Conservation (phyloP, 345 rosid species). For the Lepidium aucheri region DNA sequence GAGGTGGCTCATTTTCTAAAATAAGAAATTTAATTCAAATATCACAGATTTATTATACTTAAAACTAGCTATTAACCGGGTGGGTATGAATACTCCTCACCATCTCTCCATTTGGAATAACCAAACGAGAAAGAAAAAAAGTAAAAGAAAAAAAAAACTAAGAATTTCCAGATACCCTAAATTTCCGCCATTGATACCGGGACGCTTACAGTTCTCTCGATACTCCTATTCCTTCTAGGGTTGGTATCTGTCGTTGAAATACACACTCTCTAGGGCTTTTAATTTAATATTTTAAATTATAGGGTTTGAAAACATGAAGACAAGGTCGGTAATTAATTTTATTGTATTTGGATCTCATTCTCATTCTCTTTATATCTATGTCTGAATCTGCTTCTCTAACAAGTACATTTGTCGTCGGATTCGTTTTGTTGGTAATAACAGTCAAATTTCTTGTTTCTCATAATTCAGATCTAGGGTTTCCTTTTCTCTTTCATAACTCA, state of each 20-base stretch:
- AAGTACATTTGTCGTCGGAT: conserved; percentile 3
- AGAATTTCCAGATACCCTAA: conserved; percentile 15
- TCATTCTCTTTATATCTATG: conserved; percentile 15
- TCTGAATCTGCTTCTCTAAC: conserved; percentile 3
- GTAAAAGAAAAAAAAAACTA: background rate
- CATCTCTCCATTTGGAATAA: background rate
- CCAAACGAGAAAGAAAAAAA: background rate
- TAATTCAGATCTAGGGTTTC: conserved; percentile 8
- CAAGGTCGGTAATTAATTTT: background rate
- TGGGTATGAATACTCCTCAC: background rate
- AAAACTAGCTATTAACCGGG: background rate
- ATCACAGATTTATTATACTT: background rate
- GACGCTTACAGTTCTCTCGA: conserved; percentile 19
- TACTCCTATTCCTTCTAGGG: conserved; percentile 17
- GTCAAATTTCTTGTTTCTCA: conserved; percentile 14
- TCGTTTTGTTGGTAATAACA: background rate
- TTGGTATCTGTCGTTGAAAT: conserved; percentile 18
- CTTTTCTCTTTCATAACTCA: background rate
- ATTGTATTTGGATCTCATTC: background rate
- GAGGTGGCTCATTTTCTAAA: background rate
- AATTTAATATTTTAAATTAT: background rate
- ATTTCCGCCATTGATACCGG: conserved; percentile 26
- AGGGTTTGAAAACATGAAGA: conserved; percentile 10
- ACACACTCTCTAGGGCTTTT: conserved; percentile 16
- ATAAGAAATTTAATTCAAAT: too few species aligned